Conservation (phyloP, 1,284 basidiomycete genomes). For the Tilletia walkeri region DNA sequence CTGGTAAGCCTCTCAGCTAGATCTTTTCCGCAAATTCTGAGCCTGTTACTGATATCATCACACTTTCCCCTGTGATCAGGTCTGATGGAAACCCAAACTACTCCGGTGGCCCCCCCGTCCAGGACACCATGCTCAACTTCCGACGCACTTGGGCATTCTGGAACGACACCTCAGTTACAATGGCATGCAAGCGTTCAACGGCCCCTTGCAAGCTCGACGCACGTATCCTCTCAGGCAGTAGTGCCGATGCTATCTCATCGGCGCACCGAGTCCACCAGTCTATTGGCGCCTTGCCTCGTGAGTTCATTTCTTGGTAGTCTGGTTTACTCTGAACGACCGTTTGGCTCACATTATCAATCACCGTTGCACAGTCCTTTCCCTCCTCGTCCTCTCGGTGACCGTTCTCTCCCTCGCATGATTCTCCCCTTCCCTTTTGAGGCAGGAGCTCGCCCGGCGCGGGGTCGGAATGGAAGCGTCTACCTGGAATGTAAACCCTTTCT, state of each 20-base stretch:
- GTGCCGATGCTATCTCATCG: not conserved
- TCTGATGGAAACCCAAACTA: constrained; percentile 11
- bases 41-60: not conserved
- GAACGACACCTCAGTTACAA: constrained; percentile 5
- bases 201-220: constrained; percentile 8
- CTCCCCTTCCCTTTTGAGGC: no score
- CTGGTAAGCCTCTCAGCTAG: constrained; percentile 9
- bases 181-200: not conserved
- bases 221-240: not conserved
- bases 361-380: no score
- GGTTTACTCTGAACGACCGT: no score
- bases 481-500: no score
- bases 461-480: no score
- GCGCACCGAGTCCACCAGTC: not conserved
- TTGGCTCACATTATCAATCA: no score
- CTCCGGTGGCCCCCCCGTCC: constrained; percentile 4
- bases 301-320: not conserved
- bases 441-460: no score
- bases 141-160: constrained; percentile 15
- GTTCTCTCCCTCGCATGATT: no score
- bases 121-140: constrained; percentile 1
- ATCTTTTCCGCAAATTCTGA: not conserved
- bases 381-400: no score
- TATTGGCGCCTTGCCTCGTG: not conserved
- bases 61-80: not conserved